Conservation (phyloP, 2,329 filamentous ascomycete genomes). For the Xylariomycetidae sp. region DNA sequence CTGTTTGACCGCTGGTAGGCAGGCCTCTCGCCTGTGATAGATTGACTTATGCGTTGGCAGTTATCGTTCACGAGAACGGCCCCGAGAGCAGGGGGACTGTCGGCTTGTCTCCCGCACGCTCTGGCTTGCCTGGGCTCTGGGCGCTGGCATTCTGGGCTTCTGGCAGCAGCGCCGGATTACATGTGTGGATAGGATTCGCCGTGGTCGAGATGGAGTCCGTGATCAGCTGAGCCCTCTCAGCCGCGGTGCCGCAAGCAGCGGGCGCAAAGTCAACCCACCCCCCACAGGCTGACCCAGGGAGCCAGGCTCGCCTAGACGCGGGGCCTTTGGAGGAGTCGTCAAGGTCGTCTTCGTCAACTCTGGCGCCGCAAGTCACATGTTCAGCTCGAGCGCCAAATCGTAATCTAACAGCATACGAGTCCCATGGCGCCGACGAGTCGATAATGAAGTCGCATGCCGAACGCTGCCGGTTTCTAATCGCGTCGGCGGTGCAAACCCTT, state of each 20-base stretch:
- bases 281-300: constrained; percentile 9
- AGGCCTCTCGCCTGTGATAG: constrained; percentile 5
- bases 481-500: too few species aligned
- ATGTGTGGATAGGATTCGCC: constrained; percentile 10
- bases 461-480: too few species aligned
- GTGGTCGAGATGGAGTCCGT: constrained; percentile 12
- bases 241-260: constrained; percentile 11
- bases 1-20: background rate
- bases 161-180: too few species aligned
- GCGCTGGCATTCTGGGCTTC: background rate
- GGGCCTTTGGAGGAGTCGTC: background rate
- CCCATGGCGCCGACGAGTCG: too few species aligned
- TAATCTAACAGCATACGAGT: too few species aligned
- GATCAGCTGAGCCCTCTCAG: constrained; percentile 22
- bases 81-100: constrained; percentile 10
- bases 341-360: background rate
- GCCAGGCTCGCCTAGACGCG: constrained; percentile 1
- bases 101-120: constrained; percentile 6
- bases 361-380: background rate
- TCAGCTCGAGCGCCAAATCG: too few species aligned
- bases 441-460: too few species aligned
- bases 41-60: constrained; percentile 9
- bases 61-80: constrained; percentile 7
- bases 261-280: background rate
- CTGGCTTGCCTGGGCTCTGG: background rate